Conservation (phyloP, 495 filamentous ascomycete species). For the Penicillium canescens region DNA sequence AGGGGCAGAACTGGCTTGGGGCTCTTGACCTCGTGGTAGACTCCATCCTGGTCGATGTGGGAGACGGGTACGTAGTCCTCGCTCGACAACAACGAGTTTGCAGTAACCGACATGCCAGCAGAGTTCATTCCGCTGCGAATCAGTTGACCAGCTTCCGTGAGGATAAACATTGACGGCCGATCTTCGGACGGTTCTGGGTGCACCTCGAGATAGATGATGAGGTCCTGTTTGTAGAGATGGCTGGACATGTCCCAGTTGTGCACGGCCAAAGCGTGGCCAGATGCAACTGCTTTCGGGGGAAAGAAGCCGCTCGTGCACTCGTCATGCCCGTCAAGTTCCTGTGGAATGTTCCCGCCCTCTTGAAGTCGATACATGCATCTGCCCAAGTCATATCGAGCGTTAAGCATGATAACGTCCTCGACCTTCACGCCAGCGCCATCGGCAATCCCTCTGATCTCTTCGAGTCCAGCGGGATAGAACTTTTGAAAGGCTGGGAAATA, state of each 20-base stretch:
- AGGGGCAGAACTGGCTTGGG: constrained; percentile 2
- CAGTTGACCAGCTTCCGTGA: constrained; percentile 31
- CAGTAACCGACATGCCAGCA: constrained; percentile 16
- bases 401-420: constrained; percentile 29
- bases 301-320: constrained; percentile 2
- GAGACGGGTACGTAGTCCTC: too few species aligned
- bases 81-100: constrained; percentile 8
- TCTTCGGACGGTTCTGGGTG: constrained; percentile 15
- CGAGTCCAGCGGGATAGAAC: constrained; percentile 23
- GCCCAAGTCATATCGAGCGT: constrained; percentile 28
- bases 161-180: constrained; percentile 19
- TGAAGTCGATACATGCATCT: too few species aligned
- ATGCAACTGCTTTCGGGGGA: constrained; percentile 8
- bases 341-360: not conserved
- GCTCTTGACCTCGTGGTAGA: too few species aligned
- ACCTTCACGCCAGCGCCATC: constrained; percentile 23
- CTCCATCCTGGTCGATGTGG: too few species aligned
- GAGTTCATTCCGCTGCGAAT: constrained; percentile 28
- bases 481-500: constrained; percentile 13
- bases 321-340: not conserved
- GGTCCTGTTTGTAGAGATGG: constrained; percentile 8
- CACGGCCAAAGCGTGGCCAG: constrained; percentile 15
- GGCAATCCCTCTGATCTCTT: constrained; percentile 30
- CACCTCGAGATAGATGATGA: constrained; percentile 27
- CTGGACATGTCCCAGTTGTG: constrained; percentile 32